Conservation (phyloP, 2,329 filamentous ascomycete species). For the Penicillium sp. region DNA sequence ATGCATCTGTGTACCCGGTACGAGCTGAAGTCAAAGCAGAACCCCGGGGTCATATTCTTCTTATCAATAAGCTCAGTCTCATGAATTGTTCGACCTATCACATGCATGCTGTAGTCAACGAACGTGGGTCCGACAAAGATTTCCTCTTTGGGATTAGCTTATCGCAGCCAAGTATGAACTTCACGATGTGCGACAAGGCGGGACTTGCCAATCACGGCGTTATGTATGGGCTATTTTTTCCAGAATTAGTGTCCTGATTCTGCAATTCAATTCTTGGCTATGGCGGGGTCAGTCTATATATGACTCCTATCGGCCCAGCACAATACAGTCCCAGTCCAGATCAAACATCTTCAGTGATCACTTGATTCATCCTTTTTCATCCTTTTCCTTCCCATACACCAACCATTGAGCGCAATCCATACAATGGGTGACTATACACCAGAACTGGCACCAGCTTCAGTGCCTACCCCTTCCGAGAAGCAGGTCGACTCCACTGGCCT, state of each 20-base stretch:
- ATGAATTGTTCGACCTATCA: not conserved
- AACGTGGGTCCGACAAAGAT: constrained; percentile 24
- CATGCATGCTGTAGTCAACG: not conserved
- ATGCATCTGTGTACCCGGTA: not conserved
- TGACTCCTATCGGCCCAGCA: not conserved
- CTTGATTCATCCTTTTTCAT: not conserved
- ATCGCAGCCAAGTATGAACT: not conserved
- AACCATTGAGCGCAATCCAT: not conserved
- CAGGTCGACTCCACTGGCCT: not conserved
- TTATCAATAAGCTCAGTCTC: constrained; percentile 1
- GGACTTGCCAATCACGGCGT: constrained; percentile 4
- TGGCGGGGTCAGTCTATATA: not conserved
- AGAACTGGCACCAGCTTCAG: not conserved
- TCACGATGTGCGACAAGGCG: constrained; percentile 4
- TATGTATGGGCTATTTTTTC: not conserved
- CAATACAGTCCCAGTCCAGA: not conserved
- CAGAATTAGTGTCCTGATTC: not conserved
- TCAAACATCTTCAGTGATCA: not conserved
- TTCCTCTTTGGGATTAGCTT: constrained; percentile 21
- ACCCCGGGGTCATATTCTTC: not conserved
- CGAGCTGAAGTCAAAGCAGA: not conserved
- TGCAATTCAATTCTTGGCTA: not conserved
- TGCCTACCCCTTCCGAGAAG: not conserved
- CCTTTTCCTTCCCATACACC: not conserved
- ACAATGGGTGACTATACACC: constrained; percentile 22